Evolutionary conservation across 441 rosid species (phyloP), one percentile per base, ranked within the genome.

Genomic region (Populus hybrid): DNA sequence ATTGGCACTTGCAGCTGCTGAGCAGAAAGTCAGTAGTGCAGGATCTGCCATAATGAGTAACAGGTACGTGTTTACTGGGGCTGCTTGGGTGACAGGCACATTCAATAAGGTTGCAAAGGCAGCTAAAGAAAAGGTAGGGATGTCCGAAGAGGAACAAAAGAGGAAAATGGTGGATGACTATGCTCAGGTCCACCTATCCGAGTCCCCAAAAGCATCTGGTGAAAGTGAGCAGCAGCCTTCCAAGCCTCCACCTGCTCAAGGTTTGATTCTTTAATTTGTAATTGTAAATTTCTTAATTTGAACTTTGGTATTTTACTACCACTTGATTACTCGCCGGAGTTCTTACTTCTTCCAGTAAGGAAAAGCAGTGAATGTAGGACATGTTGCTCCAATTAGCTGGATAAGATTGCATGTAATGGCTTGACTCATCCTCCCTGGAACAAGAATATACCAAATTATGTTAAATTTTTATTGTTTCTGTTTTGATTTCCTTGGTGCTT

Each of bases 41-140:
- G 93, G 98, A 53, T 90, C 95, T 4, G 87, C 94, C 53, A 86
- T 94, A 75, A 89, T 94, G 93, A 90, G 90, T 82, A 94, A 91
- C 83, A 84, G 91, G 31, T 89, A 88, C 74, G 90, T 89, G 0
- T 81, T 90, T 68, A 87, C 88, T 0, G 91, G 97, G 61, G 81
- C 91, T 0, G 74, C 93, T 0, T 94, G 96, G 98, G 93, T 91
- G 50, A 77, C 98, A 0, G 97, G 94, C 68, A 91, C 98, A 20
- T 90, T 88, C 81, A 90, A 36, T 75, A 88, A 74, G 86, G 97
- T 90, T n/a, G 85, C 86, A 10, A 92, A 92, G 85, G 93, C 93
- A 42, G 98, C 94, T 3, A 90, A 87, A 83, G 98, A 94, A 77
- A 94, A 90, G 78, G 90, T 80, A 45, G 56, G 56, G 59, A 31